Evolutionary conservation across 2,329 filamentous ascomycete genomes (phyloP), one percentile per base, ranked within the genome.

Genomic region (Trichothecium sympodiale): DNA sequence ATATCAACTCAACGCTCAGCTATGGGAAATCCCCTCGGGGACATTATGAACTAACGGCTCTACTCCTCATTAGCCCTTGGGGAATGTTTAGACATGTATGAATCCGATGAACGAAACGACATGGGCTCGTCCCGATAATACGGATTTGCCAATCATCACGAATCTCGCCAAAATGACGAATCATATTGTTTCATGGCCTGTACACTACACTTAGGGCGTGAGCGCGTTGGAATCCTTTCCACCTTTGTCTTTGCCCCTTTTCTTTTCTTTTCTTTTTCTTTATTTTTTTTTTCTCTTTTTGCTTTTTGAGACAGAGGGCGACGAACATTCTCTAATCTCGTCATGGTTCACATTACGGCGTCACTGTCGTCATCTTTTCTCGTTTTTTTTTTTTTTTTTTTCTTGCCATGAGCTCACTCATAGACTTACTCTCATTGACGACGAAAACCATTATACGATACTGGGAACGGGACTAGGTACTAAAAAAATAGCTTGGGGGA

Each of bases 61-160:
- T 30, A 12, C 15, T 31, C n/a, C n/a, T 9, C 23, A 14, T 46
- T 35, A 59, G 56, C 61, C 29, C 49, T 63, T 15, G 56, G 57
- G 40, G 58, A 60, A 33, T 62, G 58, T 29, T 47, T 69, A 3
- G 64, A 69, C 40, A 52, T 69, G 27, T 69, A 64, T 48, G 62
- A 65, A 33, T 47, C 55, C 26, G 44, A 51, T 27, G 49, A 25
- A 15, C 16, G 43, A 16, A 37, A 27, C 18, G 44, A 39, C 13
- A 20, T 25, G 20, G 20, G 20, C 20, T 25, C 34, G 26, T 41
- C 45, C 34, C 44, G 42, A 34, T 55, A 41, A 49, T 26, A 30
- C 31, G 17, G 20, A 10, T 10, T 6, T 10, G 20, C 20, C 20
- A 10, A 25, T n/a, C n/a, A 25, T 25, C 20, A 25, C 10, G 20